phyloP scores from a whole-genome alignment of 2,329 filamentous ascomycete genomes.

The Fusarium globosum region DNA sequence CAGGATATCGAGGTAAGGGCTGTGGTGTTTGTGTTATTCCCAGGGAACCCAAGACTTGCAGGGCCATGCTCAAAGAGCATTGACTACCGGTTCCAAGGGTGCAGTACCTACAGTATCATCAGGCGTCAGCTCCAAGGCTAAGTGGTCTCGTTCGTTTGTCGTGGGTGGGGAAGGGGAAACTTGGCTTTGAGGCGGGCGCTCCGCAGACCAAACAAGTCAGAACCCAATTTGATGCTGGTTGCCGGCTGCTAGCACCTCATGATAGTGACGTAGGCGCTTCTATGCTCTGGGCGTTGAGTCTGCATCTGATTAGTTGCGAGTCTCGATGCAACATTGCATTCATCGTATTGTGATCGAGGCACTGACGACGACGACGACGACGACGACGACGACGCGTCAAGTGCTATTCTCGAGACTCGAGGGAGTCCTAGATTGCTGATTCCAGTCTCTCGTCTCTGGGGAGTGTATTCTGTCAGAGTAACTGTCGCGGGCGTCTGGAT shows the following conservation, averaged over 20 bases:
- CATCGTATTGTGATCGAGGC: slow-evolving; percentile 1
- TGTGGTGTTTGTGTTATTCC: slow-evolving; percentile 10
- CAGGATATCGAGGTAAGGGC: background rate
- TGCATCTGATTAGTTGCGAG: slow-evolving; percentile 3
- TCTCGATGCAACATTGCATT: slow-evolving; percentile 34
- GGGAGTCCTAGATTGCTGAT: background rate
- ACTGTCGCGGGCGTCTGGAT: background rate
- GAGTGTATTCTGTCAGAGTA: background rate
- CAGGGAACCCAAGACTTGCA: background rate
- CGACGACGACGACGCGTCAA: slow-evolving; percentile 16
- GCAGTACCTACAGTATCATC: background rate
- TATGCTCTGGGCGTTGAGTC: background rate
- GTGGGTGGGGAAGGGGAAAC: slow-evolving; percentile 13
- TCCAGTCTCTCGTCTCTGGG: background rate
- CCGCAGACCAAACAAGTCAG: slow-evolving; percentile 32
- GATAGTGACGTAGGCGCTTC: slow-evolving; percentile 27
- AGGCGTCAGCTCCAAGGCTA: slow-evolving; percentile 4
- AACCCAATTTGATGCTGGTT: slow-evolving; percentile 32
- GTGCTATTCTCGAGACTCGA: background rate
- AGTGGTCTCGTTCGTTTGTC: slow-evolving; percentile 5
- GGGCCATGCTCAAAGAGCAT: background rate
- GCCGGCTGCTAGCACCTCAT: slow-evolving; percentile 7
- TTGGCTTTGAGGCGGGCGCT: slow-evolving; percentile 33
- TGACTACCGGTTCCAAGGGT: slow-evolving; percentile 4
- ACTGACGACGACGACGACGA: slow-evolving; percentile 22